Evolutionary conservation across 225 moss, liverwort and hornwort species (phyloP).

Genomic region (Antitrichia curtipendula): DNA sequence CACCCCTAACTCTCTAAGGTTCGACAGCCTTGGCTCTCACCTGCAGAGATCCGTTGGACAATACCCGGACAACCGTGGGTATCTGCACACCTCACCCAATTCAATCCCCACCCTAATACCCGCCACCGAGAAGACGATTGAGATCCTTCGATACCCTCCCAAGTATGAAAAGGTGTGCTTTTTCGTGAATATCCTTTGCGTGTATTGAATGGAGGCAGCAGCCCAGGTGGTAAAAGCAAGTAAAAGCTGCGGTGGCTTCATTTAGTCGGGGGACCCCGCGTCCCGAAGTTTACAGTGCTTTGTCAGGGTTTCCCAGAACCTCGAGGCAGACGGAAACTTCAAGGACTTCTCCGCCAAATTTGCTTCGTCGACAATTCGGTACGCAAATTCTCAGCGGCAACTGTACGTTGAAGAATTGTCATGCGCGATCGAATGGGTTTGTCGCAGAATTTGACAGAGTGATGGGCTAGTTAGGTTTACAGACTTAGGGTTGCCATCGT

Average conservation of each 20-base stretch:
- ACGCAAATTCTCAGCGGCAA: not conserved
- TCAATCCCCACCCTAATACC: fast-evolving
- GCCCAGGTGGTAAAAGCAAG: not conserved
- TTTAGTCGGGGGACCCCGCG: not conserved
- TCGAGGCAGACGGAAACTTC: not conserved
- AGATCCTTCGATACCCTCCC: not conserved
- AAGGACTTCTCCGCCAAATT: not conserved
- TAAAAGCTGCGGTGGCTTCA: not conserved
- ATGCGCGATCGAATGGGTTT: not conserved
- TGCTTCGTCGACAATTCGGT: not conserved
- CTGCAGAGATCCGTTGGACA: not conserved
- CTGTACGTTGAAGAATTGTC: not conserved
- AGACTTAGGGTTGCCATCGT: not conserved
- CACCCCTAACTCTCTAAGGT: too few species aligned
- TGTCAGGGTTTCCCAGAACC: not conserved
- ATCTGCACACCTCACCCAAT: too few species aligned
- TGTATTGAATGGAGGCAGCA: not conserved
- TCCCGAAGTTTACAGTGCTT: not conserved
- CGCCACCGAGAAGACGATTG: not conserved
- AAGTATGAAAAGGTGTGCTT: not conserved
- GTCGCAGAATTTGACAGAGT: not conserved
- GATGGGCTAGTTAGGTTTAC: not conserved
- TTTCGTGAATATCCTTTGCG: constrained; percentile 12
- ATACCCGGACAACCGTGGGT: not conserved
- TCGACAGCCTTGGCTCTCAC: not conserved